These are phyloP conservation scores for Plasmodium yoelii DNA, from an alignment of 169 alveolate genomes.

Conservation along the genomic window DNA sequence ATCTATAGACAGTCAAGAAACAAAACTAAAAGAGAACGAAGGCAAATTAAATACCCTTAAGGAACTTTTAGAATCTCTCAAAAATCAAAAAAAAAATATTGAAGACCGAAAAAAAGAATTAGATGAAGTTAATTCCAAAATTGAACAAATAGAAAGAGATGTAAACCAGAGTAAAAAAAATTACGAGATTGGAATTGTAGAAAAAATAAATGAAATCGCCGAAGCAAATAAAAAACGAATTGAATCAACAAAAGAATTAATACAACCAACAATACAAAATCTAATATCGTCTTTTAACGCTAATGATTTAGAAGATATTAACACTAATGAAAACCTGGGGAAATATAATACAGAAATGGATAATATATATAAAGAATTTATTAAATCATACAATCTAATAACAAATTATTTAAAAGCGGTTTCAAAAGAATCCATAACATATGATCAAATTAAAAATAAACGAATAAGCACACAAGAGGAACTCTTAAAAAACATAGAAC, in stretches of 20 bases:
- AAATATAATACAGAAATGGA: background rate
- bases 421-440: background rate
- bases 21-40: background rate
- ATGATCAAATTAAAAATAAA: background rate
- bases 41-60: background rate
- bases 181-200: constrained; percentile 34
- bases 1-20: background rate
- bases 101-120: constrained; percentile 3
- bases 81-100: background rate
- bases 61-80: background rate
- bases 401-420: background rate
- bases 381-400: background rate
- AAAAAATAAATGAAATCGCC: constrained; percentile 15
- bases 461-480: background rate
- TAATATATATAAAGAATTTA: background rate
- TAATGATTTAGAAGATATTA: background rate
- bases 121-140: background rate
- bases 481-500: background rate
- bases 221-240: background rate
- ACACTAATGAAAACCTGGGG: background rate
- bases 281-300: background rate
- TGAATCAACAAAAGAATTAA: constrained; percentile 3
- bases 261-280: background rate
- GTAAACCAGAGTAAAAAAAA: constrained; percentile 4
- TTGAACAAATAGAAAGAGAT: constrained; percentile 7